Conservation (phyloP, 1,139 yeast species). For the Sugiyamaella grinbergsii region DNA sequence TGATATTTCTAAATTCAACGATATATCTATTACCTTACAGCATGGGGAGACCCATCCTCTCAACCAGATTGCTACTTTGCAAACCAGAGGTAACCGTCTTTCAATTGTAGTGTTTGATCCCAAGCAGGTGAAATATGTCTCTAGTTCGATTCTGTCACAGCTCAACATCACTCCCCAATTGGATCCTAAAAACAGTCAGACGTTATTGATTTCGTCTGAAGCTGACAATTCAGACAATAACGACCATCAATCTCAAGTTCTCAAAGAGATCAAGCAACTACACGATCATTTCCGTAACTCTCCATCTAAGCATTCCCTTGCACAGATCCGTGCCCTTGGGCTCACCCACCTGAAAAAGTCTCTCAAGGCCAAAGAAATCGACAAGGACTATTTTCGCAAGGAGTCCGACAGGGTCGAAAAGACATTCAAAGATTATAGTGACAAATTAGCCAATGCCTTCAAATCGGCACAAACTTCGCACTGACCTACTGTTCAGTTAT, state of each 20-base stretch:
- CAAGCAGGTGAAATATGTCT: constrained; percentile 62
- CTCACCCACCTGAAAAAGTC: constrained; percentile 63
- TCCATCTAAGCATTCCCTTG: constrained; percentile 54
- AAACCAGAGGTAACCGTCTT: constrained; percentile 65
- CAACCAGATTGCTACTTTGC: constrained; percentile 71
- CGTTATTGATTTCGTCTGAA: constrained; percentile 75
- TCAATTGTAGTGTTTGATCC: constrained; percentile 85
- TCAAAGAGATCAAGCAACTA: constrained; percentile 52
- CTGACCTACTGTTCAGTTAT: background rate
- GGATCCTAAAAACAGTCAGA: constrained; percentile 71
- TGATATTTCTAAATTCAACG: constrained; percentile 41
- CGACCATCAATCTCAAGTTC: constrained; percentile 55
- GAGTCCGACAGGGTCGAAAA: constrained; percentile 63
- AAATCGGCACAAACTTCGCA: constrained; percentile 42
- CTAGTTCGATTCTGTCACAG: constrained; percentile 69
- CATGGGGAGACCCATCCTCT: constrained; percentile 53
- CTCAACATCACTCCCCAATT: constrained; percentile 78
- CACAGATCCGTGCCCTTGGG: constrained; percentile 61
- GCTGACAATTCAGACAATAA: constrained; percentile 66
- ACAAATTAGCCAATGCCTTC: constrained; percentile 57
- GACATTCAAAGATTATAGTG: constrained; percentile 62
- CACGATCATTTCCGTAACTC: constrained; percentile 68
- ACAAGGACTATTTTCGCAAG: constrained; percentile 44
- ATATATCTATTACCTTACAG: constrained; percentile 59
- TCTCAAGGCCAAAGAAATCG: constrained; percentile 51